Conservation (phyloP, 306 rosid genomes). For the Malus sylvestris region DNA sequence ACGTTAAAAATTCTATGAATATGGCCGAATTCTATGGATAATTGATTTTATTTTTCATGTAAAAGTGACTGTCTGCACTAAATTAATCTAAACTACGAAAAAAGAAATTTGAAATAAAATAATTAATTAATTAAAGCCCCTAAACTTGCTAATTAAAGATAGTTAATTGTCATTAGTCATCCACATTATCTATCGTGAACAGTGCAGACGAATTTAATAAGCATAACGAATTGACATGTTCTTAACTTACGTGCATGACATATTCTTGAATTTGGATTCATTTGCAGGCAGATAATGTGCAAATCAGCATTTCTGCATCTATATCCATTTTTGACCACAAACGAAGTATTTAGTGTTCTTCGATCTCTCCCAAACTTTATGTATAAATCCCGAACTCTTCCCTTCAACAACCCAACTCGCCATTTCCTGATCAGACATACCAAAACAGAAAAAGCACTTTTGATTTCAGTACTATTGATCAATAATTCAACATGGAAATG, state of each 20-base stretch:
- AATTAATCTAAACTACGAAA: too few relatives aligned
- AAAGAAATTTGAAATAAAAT: too few relatives aligned
- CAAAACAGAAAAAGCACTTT: neutral
- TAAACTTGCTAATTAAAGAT: neutral
- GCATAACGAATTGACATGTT: conserved; percentile 11
- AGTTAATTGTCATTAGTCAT: neutral
- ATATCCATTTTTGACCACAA: conserved; percentile 21
- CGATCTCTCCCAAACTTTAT: conserved; percentile 9
- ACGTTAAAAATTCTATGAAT: neutral
- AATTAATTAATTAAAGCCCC: neutral
- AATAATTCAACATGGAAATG: conserved; percentile 20
- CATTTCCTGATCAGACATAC: neutral
- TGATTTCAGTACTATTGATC: neutral
- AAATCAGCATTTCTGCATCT: conserved; percentile 11
- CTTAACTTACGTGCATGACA: conserved; percentile 29
- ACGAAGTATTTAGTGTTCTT: neutral
- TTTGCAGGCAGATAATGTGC: neutral
- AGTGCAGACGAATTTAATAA: neutral
- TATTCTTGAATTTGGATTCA: conserved; percentile 38
- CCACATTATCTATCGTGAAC: conserved; percentile 21
- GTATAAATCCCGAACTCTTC: neutral
- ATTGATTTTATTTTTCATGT: too few relatives aligned
- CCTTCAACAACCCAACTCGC: conserved; percentile 3
- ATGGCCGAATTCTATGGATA: neutral
- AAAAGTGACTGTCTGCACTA: too few relatives aligned